Evolutionary conservation across 1,139 yeast genomes (phyloP).

Genomic region (Hemisphaericaspora subhashii): DNA sequence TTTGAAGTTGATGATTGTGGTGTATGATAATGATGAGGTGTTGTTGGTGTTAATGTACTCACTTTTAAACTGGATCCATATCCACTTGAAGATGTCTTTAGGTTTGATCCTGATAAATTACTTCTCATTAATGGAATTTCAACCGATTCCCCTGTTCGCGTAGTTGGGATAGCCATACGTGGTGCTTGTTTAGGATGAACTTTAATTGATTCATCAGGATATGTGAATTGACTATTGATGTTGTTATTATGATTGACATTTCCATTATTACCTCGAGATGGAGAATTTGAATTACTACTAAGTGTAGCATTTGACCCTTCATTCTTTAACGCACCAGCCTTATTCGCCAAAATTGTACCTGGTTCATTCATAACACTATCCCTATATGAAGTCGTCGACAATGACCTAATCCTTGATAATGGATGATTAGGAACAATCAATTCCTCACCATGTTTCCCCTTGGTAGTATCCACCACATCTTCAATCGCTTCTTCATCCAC

Average conservation of each 20-base stretch:
- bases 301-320: not conserved
- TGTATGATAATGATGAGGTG: conserved; percentile 6
- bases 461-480: conserved; percentile 16
- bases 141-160: conserved; percentile 74
- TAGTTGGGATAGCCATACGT: conserved; percentile 79
- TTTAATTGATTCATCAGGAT: conserved; percentile 18
- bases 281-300: conserved; percentile 9
- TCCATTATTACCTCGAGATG: conserved; percentile 8
- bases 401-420: conserved; percentile 31
- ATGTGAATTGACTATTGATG: conserved; percentile 9
- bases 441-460: conserved; percentile 18
- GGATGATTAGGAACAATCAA: conserved; percentile 28
- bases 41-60: conserved; percentile 9
- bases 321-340: conserved; percentile 9
- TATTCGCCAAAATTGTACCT: conserved; percentile 3
- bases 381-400: conserved; percentile 26
- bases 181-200: conserved; percentile 64
- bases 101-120: conserved; percentile 18
- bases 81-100: conserved; percentile 7
- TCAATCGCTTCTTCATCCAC: conserved; percentile 20
- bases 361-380: conserved; percentile 12
- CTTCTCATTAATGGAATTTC: conserved; percentile 60
- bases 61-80: conserved; percentile 10
- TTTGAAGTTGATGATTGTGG: conserved; percentile 3
- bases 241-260: not conserved